Conservation (phyloP, 148 eudicot species). For the Chenopodium quinoa region DNA sequence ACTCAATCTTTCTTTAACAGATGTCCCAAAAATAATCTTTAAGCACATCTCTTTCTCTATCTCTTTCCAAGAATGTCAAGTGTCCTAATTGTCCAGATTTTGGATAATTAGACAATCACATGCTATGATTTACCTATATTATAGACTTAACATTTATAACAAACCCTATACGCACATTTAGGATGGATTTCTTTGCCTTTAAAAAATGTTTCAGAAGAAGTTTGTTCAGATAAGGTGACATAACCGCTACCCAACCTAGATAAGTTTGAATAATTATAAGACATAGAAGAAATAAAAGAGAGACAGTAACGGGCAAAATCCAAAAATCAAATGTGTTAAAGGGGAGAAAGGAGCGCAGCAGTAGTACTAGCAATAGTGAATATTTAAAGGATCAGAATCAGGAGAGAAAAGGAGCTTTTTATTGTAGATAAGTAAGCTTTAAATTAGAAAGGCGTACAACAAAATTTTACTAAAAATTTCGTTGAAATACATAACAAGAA, state of each 20-base stretch:
- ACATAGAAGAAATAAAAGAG: too few species aligned
- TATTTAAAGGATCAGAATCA: not conserved
- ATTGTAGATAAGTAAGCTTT: too few species aligned
- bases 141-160: too few species aligned
- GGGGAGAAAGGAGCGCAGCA: not conserved
- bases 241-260: not conserved
- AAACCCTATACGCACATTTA: too few species aligned
- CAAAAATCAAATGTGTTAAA: conserved; percentile 1
- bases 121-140: too few species aligned
- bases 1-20: too few species aligned
- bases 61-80: not conserved
- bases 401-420: not conserved
- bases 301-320: not conserved
- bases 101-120: too few species aligned
- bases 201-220: too few species aligned
- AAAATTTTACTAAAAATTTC: not conserved
- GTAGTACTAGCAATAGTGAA: not conserved
- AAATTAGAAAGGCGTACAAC: not conserved
- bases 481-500: not conserved
- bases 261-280: not conserved
- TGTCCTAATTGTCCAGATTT: too few species aligned
- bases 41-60: too few species aligned
- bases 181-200: too few species aligned
- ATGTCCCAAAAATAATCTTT: too few species aligned
- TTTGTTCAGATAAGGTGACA: not conserved